Evolutionary conservation across 768 basidiomycete genomes (phyloP).

Genomic region (Naganishia randhawae): DNA sequence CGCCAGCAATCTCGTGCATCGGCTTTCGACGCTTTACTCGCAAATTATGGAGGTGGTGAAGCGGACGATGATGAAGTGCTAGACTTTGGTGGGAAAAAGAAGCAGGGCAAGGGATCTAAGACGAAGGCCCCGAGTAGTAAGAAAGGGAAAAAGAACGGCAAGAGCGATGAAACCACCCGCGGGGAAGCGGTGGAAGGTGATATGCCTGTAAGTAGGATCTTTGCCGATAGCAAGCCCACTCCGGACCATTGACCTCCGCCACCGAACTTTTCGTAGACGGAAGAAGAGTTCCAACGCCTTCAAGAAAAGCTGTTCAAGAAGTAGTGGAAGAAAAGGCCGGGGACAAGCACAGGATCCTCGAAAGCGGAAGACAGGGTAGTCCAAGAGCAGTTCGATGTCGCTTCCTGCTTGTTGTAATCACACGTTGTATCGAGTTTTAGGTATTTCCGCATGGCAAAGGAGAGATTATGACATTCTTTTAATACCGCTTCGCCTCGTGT

Average conservation of each 20-base stretch:
- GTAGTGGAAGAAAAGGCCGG: background rate
- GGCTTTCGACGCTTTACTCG: conserved; percentile 62
- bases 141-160: conserved; percentile 4
- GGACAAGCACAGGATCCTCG: background rate
- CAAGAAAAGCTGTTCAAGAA: conserved; percentile 12
- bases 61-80: conserved; percentile 44
- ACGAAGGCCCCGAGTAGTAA: background rate
- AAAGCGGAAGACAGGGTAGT: background rate
- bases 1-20: conserved; percentile 60
- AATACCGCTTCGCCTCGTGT: too few relatives aligned
- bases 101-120: conserved; percentile 25
- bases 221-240: too few relatives aligned
- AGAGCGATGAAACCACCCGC: background rate
- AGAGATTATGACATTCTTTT: too few relatives aligned
- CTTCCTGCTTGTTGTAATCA: background rate
- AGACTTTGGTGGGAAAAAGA: conserved; percentile 41
- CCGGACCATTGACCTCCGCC: background rate
- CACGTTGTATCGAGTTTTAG: background rate
- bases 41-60: conserved; percentile 56
- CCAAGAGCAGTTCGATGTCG: background rate
- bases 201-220: conserved; percentile 5
- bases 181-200: background rate
- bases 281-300: conserved; percentile 15
- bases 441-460: too few relatives aligned
- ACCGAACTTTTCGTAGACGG: background rate